Conservation (phyloP, 192 early-diverging fungal genomes). For the Umbelopsis sp. region DNA sequence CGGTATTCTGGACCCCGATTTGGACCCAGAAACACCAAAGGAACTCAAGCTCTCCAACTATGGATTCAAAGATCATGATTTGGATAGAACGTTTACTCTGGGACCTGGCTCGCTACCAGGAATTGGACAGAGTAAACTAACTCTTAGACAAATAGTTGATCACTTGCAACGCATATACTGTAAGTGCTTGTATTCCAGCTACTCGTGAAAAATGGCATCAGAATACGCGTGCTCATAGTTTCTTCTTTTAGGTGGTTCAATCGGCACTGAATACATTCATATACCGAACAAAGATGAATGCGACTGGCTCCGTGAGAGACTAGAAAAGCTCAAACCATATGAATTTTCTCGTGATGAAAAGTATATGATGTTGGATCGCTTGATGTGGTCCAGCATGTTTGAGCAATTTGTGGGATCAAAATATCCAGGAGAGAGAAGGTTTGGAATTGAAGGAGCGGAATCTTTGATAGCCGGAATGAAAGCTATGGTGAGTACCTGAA, state of each 20-base stretch:
- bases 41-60: constrained; percentile 90
- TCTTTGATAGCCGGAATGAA: constrained; percentile 98
- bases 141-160: constrained; percentile 88
- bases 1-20: constrained; percentile 73
- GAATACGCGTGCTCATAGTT: background rate
- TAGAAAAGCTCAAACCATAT: constrained; percentile 92
- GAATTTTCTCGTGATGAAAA: constrained; percentile 89
- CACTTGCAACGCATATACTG: constrained; percentile 86
- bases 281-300: constrained; percentile 94
- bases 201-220: background rate
- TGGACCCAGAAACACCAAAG: constrained; percentile 55
- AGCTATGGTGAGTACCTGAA: constrained; percentile 64
- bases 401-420: constrained; percentile 95
- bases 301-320: constrained; percentile 92
- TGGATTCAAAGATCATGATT: constrained; percentile 91
- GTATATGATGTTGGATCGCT: constrained; percentile 88
- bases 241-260: constrained; percentile 64
- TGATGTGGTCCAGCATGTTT: constrained; percentile 97
- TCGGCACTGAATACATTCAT: constrained; percentile 98
- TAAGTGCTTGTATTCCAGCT: constrained; percentile 36
- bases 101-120: constrained; percentile 94
- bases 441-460: constrained; percentile 98
- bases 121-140: constrained; percentile 74
- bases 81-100: constrained; percentile 88
- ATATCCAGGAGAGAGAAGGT: constrained; percentile 96